Conservation (phyloP, 2,329 filamentous ascomycete genomes). For the Dactylonectria estremocensis region DNA sequence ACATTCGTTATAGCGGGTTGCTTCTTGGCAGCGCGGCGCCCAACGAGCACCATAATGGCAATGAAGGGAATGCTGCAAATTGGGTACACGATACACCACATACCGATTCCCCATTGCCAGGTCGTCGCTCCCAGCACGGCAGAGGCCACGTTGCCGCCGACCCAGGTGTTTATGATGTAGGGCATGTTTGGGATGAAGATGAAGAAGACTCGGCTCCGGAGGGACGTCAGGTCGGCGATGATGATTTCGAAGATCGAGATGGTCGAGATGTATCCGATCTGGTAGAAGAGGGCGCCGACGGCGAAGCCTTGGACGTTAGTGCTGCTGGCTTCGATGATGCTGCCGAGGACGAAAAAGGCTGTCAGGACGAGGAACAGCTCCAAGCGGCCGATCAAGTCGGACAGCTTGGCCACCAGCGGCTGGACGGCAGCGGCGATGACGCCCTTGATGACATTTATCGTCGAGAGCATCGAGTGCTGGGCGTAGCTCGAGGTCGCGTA, state of each 20-base stretch:
- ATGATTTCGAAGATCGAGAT: constrained; percentile 76
- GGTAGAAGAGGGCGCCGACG: constrained; percentile 73
- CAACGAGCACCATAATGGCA: constrained; percentile 66
- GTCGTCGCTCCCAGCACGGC: constrained; percentile 58
- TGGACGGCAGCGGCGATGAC: constrained; percentile 52
- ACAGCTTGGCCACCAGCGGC: constrained; percentile 68
- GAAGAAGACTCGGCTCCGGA: constrained; percentile 72
- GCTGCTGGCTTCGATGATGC: constrained; percentile 70
- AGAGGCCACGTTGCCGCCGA: constrained; percentile 59
- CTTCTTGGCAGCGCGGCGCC: constrained; percentile 63
- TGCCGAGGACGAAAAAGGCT: constrained; percentile 69
- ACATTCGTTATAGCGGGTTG: constrained; percentile 25
- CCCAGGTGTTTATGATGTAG: constrained; percentile 74
- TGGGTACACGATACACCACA: constrained; percentile 73
- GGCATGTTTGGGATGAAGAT: constrained; percentile 72
- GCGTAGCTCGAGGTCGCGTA: constrained; percentile 15
- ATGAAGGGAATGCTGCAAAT: constrained; percentile 69
- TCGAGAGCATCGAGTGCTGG: constrained; percentile 62
- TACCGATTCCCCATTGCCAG: constrained; percentile 76
- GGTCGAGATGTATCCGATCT: constrained; percentile 71
- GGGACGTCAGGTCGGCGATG: constrained; percentile 73
- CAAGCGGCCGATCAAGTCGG: constrained; percentile 74
- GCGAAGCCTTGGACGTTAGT: constrained; percentile 68
- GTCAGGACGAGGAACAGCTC: constrained; percentile 71
- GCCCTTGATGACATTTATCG: constrained; percentile 62